Conservation (phyloP, 148 eudicot species). For the Amaranthus palmeri region DNA sequence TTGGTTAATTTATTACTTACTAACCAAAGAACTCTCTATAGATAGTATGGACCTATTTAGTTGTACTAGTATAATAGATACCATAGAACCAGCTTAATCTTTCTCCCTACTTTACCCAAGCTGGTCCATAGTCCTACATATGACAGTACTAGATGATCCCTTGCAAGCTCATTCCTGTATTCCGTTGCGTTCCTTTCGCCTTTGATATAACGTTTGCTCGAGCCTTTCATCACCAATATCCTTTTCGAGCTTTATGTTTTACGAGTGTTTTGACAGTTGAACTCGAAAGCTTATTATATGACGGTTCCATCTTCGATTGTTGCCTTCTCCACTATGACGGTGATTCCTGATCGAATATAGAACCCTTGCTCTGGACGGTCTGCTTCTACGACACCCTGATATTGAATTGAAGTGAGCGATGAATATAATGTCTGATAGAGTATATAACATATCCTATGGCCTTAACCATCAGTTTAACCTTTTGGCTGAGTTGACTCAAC, state of each 20-base stretch:
- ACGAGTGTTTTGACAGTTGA: neutral
- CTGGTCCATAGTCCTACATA: conserved; percentile 15
- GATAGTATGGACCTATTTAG: conserved; percentile 6
- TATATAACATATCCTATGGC: too few relatives aligned
- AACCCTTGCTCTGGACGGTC: conserved; percentile 82
- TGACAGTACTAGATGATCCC: neutral
- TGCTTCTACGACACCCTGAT: conserved; percentile 81
- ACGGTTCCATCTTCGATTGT: conserved; percentile 70
- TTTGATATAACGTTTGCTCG: neutral
- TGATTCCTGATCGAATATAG: conserved; percentile 87
- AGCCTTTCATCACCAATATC: neutral
- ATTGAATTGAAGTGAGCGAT: too few relatives aligned
- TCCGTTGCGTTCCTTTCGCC: neutral
- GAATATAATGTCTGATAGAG: too few relatives aligned
- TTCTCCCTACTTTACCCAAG: conserved; percentile 5
- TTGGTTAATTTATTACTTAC: neutral
- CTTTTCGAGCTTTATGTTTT: neutral
- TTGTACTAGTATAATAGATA: neutral
- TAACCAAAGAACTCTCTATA: neutral
- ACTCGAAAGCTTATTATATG: conserved; percentile 37
- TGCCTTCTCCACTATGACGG: conserved; percentile 78
- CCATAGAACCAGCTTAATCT: neutral
- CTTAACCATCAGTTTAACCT: too few relatives aligned
- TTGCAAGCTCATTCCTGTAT: conserved; percentile 8
- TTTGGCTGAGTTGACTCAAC: too few relatives aligned